Evolutionary conservation across 2,329 filamentous ascomycete genomes (phyloP).

Genomic region (Hymenoscyphus linearis): DNA sequence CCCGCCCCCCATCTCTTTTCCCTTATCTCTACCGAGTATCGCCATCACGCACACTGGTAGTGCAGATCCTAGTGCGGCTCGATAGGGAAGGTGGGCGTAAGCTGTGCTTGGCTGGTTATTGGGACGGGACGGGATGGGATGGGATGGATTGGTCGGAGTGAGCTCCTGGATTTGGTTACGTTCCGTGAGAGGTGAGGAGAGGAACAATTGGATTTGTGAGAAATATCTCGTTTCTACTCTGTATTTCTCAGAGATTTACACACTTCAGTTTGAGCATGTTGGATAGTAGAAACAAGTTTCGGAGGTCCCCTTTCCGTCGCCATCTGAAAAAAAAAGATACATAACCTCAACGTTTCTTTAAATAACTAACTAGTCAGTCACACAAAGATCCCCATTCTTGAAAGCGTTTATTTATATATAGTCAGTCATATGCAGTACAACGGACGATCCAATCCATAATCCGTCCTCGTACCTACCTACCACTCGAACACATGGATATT

Average conservation of each 20-base stretch:
- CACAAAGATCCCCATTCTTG: neutral
- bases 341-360: neutral
- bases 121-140: neutral
- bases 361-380: neutral
- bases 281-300: neutral
- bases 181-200: neutral
- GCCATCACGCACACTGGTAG: neutral
- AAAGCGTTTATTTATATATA: neutral
- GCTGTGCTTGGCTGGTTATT: neutral
- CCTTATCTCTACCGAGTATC: conserved; percentile 2
- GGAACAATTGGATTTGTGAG: neutral
- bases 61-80: neutral
- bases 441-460: neutral
- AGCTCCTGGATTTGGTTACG: neutral
- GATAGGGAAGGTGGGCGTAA: neutral
- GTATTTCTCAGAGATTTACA: neutral
- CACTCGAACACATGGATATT: neutral
- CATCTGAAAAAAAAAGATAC: neutral
- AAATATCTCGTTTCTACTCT: neutral
- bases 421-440: neutral
- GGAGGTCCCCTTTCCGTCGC: neutral
- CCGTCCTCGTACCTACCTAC: too few species aligned
- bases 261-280: neutral
- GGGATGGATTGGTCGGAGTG: neutral
- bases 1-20: neutral